Conservation (phyloP, 805 yeast genomes). For the Jamesozyma gamospora region DNA sequence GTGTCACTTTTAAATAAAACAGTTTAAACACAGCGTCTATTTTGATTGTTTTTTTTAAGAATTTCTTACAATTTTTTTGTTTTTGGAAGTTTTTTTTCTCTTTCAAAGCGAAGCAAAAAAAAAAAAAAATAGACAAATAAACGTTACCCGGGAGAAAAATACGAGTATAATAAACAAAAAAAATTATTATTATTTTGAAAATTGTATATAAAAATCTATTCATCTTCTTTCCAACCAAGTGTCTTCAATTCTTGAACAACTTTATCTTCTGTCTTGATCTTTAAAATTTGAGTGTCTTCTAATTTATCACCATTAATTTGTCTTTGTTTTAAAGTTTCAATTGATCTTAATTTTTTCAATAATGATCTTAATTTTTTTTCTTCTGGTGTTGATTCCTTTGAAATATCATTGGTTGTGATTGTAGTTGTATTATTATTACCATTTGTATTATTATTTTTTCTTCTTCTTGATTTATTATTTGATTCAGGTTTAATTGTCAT, state of each 20-base stretch:
- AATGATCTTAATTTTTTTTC: slow-evolving; percentile 88
- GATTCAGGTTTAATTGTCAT: slow-evolving; percentile 34
- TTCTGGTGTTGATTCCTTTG: slow-evolving; percentile 45
- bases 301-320: slow-evolving; percentile 74
- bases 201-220: too few relatives aligned
- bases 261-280: slow-evolving; percentile 77
- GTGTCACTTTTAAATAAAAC: too few relatives aligned
- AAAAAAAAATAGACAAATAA: too few relatives aligned
- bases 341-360: slow-evolving; percentile 91
- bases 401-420: slow-evolving; percentile 8
- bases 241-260: slow-evolving; percentile 63
- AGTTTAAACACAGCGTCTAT: too few relatives aligned
- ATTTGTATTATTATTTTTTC: slow-evolving; percentile 37
- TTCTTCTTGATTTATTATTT: slow-evolving; percentile 69
- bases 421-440: not conserved
- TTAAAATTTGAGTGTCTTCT: slow-evolving; percentile 87
- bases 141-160: too few relatives aligned
- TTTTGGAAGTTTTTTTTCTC: too few relatives aligned
- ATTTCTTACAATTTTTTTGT: too few relatives aligned
- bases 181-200: too few relatives aligned
- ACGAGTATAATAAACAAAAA: too few relatives aligned
- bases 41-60: too few relatives aligned
- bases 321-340: slow-evolving; percentile 77
- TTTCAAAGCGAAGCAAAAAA: too few relatives aligned
- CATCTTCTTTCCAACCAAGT: slow-evolving; percentile 59